Evolutionary conservation across 371 early-diverging fungal genomes (phyloP), one percentile per base, ranked within the genome.

Genomic region (Actinomucor elegans): DNA sequence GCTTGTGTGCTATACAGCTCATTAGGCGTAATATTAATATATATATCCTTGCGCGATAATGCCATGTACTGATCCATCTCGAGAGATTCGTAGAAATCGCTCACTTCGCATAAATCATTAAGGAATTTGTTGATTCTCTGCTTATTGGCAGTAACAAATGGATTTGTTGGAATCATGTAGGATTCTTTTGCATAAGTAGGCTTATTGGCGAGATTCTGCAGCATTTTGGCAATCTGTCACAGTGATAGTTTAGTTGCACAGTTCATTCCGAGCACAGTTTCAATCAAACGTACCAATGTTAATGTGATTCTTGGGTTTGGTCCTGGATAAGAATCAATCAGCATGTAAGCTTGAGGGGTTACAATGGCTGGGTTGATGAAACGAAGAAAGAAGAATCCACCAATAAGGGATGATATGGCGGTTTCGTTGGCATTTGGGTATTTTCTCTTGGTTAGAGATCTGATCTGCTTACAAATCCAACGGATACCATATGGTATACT

Each of bases 391-490:
- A 97, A 96, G 69, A 98, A 97, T 4, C 96, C 97, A 37, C 98
- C 98, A 67, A 96, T 95, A 56, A 96, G 79, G 21, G 96, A 94
- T 66, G 94, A 93, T 10, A 95, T 89, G 18, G 90, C 86, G 43
- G 81, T 80, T 52, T 95, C 95, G 6, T 93, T 83, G 6, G 93
- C 92, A 31, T 94, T 84, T 3, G 97, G 96, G 68, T 86, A 95
- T 65, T 90, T 91, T 52, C 92, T 63, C 83, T 91, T 93, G n/a
- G 96, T 93, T 55, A 97, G 68, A 1, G 89, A 90, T 32, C 91
- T 77, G 72, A 97, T 97, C 72, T 97, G 96, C 58, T 97, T 97
- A 74, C 98, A 97, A 41, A 97, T 94, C 97, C 97, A 97, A n/a
- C 96, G 84, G 64, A 97, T 97, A 41, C 97, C 98, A 57, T 94